Base-by-base conservation (phyloP, 2,329 filamentous ascomycete genomes). In the Passalora sequoiae region DNA sequence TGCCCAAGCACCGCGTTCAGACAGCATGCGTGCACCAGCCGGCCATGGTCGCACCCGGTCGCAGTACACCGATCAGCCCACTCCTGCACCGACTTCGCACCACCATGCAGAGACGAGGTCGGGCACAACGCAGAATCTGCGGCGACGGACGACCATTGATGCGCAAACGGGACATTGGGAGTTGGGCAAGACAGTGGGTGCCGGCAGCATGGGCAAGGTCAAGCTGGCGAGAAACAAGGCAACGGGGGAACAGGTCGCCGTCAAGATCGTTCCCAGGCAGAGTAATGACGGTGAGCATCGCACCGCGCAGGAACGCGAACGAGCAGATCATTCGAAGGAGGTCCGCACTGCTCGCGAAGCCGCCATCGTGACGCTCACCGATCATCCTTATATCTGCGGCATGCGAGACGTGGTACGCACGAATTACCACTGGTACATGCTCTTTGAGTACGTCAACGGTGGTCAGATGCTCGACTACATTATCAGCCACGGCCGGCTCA, bases 401-500 rank as follows among this genome's bases (percentile, higher is more conserved):
- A 86, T 98, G 77, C 82, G 89, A 54, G 92, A 98, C 69, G 89
- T 96, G 19, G 85, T 97, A 44, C 84, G 89, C 45, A 97, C 92
- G 38, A 91, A 92, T 60, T 92, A 96, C 65, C 92, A 98, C 68
- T 98, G 92, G 92, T 98, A 98, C 69, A 98, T 98, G 92, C 81
- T 98, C 39, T 98, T 95, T 62, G 92, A 98, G 70, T 96, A 92
- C 66, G 92, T 98, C 67, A 96, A 98, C 62, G 92, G 92, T 36
- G 92, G 92, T 13, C 92, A 98, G 69, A 97, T 98, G 92, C 81
- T 98, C 49, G 92, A 98, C 71, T 98, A 97, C 69, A 98, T 98
- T 66, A 98, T 98, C 63, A 96, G 89, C 3, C 92, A 98, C 61
- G 92, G 91, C 46, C 86, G 94, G 60, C 74, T 98, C 51, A 97